A percentile compares a stretch with the other conserved stretches of the same genome.
phyloP scores from a whole-genome alignment of 1,284 basidiomycete species.

The Ceratobasidium sp. region DNA sequence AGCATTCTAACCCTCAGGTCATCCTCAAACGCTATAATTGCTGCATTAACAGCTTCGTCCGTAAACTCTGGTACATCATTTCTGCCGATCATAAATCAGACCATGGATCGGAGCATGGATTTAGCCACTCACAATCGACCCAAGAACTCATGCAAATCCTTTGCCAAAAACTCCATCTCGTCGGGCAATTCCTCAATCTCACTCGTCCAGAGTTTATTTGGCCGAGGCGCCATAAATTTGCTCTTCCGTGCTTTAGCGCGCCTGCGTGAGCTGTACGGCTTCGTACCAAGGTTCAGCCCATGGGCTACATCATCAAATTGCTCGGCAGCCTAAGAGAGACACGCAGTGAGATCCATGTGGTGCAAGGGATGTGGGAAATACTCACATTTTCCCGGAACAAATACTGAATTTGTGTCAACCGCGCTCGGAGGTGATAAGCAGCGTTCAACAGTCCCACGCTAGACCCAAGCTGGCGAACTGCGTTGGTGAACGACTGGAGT shows the following conservation, averaged over 20 bases:
- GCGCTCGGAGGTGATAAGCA: constrained; percentile 47
- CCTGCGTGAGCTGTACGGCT: constrained; percentile 42
- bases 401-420: constrained; percentile 48
- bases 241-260: constrained; percentile 22
- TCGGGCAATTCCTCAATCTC: constrained; percentile 74
- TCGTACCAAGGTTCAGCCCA: constrained; percentile 21
- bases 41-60: constrained; percentile 76
- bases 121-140: constrained; percentile 67
- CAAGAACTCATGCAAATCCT: constrained; percentile 72
- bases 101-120: not conserved
- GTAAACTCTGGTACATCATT: constrained; percentile 55
- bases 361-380: not conserved
- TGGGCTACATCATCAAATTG: constrained; percentile 22
- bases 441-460: constrained; percentile 47
- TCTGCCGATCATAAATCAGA: not conserved
- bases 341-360: not conserved
- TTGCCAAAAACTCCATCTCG: constrained; percentile 70
- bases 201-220: constrained; percentile 50
- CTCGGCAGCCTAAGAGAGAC: constrained; percentile 26
- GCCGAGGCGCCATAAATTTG: not conserved
- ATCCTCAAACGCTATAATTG: constrained; percentile 72
- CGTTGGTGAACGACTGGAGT: constrained; percentile 48
- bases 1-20: constrained; percentile 69
- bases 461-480: constrained; percentile 49
- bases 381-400: constrained; percentile 49